Base-by-base conservation (phyloP, 495 filamentous ascomycete genomes). In the Parachaetomium inaequale region DNA sequence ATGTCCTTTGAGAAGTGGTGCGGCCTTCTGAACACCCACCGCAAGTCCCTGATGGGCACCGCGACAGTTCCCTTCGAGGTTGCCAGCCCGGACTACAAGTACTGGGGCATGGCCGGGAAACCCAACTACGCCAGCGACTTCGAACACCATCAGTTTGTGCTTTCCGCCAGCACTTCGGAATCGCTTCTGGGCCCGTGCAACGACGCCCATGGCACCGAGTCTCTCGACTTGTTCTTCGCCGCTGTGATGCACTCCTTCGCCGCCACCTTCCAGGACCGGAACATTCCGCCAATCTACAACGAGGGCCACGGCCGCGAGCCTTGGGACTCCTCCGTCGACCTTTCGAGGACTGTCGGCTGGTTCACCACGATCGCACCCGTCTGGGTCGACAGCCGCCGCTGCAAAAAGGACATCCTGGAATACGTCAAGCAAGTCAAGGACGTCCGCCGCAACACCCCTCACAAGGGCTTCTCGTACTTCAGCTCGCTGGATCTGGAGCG, bases 1-100 rank as follows among this genome's bases (percentile, higher is more conserved):
- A 63, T 84, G 21, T 76, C 82, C 0, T 85, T 83, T 56, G 78
- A 82, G 46, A 40, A 51, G 46, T 59, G 60, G 76, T 67, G 12
- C 84, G 82, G 83, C 76, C 72, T 38, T 64, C 62, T 19, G 69
- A 66, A 23, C 50, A 67, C 23, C 21, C 53, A 54, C 34, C 45
- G 58, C 34, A 42, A 45, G 49, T 15, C 46, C 40, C 19, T 50
- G 34, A 36, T 25, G 3, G 25, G 31, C 0, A 46, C 36, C 23
- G 17, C 38, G 10, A 57, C 31, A 21, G 45, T 57, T 5, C 55
- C 54, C 7, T 58, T 43, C 31, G 49, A 63, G 28, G 53, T 58
- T 7, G 50, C 58, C 31, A 28, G 60, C 19, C 40, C 53, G 59
- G 68, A 61, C 50, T 65, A 45, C 51, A 42, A 47, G 21, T 69